Conservation (phyloP, 306 rosid genomes). For the Bauhinia variegata region DNA sequence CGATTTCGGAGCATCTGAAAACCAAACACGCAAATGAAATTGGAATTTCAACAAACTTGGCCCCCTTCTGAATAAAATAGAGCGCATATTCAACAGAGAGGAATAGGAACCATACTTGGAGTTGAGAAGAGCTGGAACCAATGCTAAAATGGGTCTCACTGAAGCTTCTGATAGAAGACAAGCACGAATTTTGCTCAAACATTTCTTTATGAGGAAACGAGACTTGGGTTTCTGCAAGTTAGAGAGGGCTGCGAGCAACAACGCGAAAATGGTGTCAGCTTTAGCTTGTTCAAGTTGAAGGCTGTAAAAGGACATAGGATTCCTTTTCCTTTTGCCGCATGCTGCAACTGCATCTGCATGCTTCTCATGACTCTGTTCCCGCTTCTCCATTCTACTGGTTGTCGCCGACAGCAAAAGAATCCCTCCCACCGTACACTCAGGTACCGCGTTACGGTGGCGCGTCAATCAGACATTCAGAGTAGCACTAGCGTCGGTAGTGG, state of each 20-base stretch:
- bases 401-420: too few species aligned
- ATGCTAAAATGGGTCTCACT: constrained; percentile 48
- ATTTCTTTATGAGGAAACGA: constrained; percentile 50
- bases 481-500: too few species aligned
- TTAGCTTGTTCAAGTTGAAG: constrained; percentile 28
- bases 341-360: constrained; percentile 6
- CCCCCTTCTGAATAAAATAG: background rate
- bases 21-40: background rate
- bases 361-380: constrained; percentile 14
- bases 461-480: too few species aligned
- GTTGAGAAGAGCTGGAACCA: constrained; percentile 64
- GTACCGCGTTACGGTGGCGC: background rate
- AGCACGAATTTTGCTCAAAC: constrained; percentile 50
- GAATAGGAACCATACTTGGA: constrained; percentile 37
- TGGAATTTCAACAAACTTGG: background rate
- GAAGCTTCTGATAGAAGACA: constrained; percentile 40
- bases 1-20: constrained; percentile 42
- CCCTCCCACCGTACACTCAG: background rate
- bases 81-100: background rate
- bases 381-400: constrained; percentile 17
- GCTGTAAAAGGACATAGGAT: constrained; percentile 10
- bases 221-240: constrained; percentile 35
- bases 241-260: constrained; percentile 60
- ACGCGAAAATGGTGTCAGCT: constrained; percentile 38
- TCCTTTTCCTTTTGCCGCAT: constrained; percentile 44